Base-by-base conservation (phyloP, 495 filamentous ascomycete species). In the Xylaria sp. region DNA sequence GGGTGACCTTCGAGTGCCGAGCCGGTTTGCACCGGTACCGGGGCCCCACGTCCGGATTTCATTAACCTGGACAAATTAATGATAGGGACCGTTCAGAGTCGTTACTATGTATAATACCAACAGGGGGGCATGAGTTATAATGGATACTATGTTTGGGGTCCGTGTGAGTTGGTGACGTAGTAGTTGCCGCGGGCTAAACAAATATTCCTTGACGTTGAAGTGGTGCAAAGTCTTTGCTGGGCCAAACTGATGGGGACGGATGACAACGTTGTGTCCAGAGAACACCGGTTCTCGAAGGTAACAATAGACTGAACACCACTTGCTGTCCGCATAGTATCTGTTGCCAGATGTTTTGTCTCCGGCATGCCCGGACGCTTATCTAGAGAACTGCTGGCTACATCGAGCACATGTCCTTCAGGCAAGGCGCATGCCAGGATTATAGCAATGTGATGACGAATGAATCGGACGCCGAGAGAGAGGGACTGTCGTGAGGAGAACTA, bases 121-220 rank as follows among this genome's bases (percentile, higher is more conserved):
- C 12, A 15, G 37, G n/a, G 12, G 17, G 19, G 1, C 17, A 21
- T n/a, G n/a, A n/a, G 17, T 15, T 9, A 33, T 43, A 41, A 26
- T 61, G n/a, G 37, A 29, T n/a, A 6, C 21, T 43, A n/a, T 14
- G n/a, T 62, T 62, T 26, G 14, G 37, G 24, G 14, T 5, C 9
- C 43, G 24, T 43, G 59, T 29, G 21, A 62, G 59, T 21, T 43
- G 37, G 59, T 29, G 59, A 62, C 35, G n/a, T 61, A 24, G 35
- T 24, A 8, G 11, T 21, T 41, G 24, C 19, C 33, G 35, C 2
- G 58, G 14, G 11, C 33, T 9, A n/a, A 58, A 17, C n/a, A n/a
- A 41, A 61, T 14, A 24, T 37, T 37, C 33, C 31, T 37, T 1
- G 5, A 37, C 21, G 33, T 7, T 3, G 33, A 59, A 37, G 31